phyloP scores from a whole-genome alignment of 768 basidiomycete genomes.

The Phanerodontia chrysosporium region DNA sequence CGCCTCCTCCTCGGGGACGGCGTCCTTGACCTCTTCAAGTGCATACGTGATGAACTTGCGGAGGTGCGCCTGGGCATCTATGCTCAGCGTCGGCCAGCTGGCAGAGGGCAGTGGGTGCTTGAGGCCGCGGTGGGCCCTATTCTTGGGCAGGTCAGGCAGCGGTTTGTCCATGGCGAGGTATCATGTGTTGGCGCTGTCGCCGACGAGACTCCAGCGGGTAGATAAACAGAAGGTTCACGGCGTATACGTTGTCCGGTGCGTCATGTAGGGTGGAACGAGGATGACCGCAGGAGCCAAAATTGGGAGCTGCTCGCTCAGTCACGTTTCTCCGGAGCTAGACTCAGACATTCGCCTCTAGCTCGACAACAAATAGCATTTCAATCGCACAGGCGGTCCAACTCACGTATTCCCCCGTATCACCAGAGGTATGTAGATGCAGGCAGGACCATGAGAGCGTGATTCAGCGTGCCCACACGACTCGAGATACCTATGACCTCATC shows the following conservation, averaged over 20 bases:
- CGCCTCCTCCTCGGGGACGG: constrained; percentile 9
- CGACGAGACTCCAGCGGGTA: not conserved
- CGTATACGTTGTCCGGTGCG: not conserved
- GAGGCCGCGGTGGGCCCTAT: not conserved
- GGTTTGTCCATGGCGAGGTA: constrained; percentile 22
- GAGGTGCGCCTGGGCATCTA: constrained; percentile 24
- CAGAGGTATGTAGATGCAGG: no score
- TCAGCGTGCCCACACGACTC: not conserved
- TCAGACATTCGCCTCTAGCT: not conserved
- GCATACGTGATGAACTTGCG: constrained; percentile 21
- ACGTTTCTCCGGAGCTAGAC: not conserved
- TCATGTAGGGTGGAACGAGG: not conserved
- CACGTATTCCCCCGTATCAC: no score
- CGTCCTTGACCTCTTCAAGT: constrained; percentile 17
- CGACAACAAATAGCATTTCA: not conserved
- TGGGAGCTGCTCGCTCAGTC: not conserved
- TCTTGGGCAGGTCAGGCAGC: constrained; percentile 21
- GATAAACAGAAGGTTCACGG: not conserved
- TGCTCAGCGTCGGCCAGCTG: constrained; percentile 17
- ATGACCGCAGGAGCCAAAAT: not conserved
- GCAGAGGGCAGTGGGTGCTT: not conserved
- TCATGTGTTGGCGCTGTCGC: not conserved
- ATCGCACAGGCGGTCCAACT: not conserved
- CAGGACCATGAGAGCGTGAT: no score
- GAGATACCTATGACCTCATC: not conserved